Base-by-base conservation (phyloP, 1,284 basidiomycete genomes). In the Lentinus polychrous region DNA sequence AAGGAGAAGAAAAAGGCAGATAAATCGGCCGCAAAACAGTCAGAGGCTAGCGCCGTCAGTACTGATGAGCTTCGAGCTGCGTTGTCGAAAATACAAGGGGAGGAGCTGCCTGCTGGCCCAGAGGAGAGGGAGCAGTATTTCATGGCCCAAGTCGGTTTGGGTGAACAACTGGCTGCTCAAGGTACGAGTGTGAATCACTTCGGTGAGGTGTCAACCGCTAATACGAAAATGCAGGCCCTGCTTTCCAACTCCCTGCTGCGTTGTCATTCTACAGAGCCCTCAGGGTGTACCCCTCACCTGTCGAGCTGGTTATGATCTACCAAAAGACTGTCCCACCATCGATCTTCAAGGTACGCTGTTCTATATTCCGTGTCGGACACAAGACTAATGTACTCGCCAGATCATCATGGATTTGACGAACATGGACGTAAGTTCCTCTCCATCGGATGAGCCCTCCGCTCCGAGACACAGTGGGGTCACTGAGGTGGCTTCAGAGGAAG, bases 201-300 rank as follows among this genome's bases (percentile, higher is more conserved):
- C 27, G 48, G 39, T 10, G 31, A 27, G 27, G 18, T 43, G 15
- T 49, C 33, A 39, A 8, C 35, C 14, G 31, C 22, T 38, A 12
- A 32, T 23, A 27, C 5, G 5, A 10, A 5, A 10, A 14, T 17
- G 12, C 56, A 94, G 92, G 91, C 37, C 86, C 89, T 41, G 68
- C 76, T 35, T 83, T 83, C 67, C 73, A 86, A 60, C 74, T 95
- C 41, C 75, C 83, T 15, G 86, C 95, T 6, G 94, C 96, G 23
- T 72, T 91, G 61, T 81, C 86, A 47, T 98, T 98, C 79, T 98
- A 86, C 78, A 82, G 90, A 51, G 95, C 93, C 4, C 80, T 98
- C 54, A 82, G 91, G 51, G 94, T 96, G 40, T 99, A 98, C 72
- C 95, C 94, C 49, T 81, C 87, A 43, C 92, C 93, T 8, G 81